Evolutionary conservation across 2,329 filamentous ascomycete species (phyloP), one percentile per base, ranked within the genome.

Genomic region (Celoporthe dispersa): DNA sequence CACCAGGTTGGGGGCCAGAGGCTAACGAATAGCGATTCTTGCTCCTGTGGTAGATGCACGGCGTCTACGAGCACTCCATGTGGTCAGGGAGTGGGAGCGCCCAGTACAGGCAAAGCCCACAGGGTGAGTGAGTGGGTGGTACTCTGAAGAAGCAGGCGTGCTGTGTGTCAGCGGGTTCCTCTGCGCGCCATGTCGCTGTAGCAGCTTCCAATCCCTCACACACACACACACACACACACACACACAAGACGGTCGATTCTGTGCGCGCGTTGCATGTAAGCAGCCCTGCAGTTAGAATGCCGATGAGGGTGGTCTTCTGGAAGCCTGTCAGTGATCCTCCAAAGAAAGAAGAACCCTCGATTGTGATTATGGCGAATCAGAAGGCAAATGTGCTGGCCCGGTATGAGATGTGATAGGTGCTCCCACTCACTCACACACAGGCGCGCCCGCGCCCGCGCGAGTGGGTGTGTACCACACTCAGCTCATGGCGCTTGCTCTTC

Each of bases 1-100:
- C 66, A 67, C 66, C n/a, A 57, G 62, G 39, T 33, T 67, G 66
- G 66, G 57, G 66, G 66, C 66, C 57, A 67, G 66, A 41, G 59
- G 31, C 19, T 16, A 41, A 35, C 44, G 33, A 61, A 62, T 48
- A 22, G 53, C 9, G n/a, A 44, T n/a, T 9, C 48, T 25, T 19
- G 5, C 14, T n/a, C 33, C 64, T 51, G 19, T 25, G 25, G 28
- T 28, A 53, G 31, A 44, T 57, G 25, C 64, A 64, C 11, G 25
- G 31, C 8, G 39, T 44, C 25, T 48, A 14, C 41, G 28, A 48
- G 39, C 25, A 31, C 22, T 19, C 12, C 11, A 44, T 31, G 25
- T 16, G 22, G 25, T 4, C n/a, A 35, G n/a, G 19, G 3, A 22
- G 57, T 61, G 33, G 19, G 25, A 44, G 14, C 5, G 8, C 14